Evolutionary conservation across 2,329 filamentous ascomycete species (phyloP).

Genomic region (Phoma sp.): DNA sequence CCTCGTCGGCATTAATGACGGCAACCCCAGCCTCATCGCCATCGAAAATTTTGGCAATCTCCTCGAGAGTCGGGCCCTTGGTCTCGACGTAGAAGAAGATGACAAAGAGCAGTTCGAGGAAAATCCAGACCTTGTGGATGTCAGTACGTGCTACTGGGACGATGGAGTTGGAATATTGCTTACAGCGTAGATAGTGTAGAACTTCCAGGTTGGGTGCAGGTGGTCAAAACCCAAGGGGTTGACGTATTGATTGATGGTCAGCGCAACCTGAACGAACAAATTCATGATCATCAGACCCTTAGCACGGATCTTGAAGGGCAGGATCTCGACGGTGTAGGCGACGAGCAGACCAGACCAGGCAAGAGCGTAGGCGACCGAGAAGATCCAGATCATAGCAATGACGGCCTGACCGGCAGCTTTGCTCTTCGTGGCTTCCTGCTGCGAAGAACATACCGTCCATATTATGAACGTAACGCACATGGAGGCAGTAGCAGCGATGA

Average conservation of each 20-base stretch:
- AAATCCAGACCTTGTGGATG: slow-evolving; percentile 59
- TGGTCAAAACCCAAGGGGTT: slow-evolving; percentile 69
- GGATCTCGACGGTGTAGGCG: slow-evolving; percentile 59
- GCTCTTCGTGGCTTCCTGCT: slow-evolving; percentile 56
- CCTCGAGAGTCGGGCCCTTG: slow-evolving; percentile 72
- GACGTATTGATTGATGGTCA: slow-evolving; percentile 67
- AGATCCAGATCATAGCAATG: slow-evolving; percentile 60
- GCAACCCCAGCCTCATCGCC: slow-evolving; percentile 61
- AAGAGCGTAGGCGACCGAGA: slow-evolving; percentile 60
- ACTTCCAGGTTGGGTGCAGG: slow-evolving; percentile 64
- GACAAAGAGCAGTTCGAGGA: slow-evolving; percentile 66
- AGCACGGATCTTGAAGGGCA: slow-evolving; percentile 58
- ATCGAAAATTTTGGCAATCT: slow-evolving; percentile 74
- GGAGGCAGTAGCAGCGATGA: slow-evolving; percentile 53
- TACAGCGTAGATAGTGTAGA: slow-evolving; percentile 70
- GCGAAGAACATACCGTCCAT: slow-evolving; percentile 53
- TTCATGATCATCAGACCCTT: slow-evolving; percentile 65
- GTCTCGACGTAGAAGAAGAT: slow-evolving; percentile 75
- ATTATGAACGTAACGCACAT: slow-evolving; percentile 46
- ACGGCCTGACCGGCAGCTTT: slow-evolving; percentile 54
- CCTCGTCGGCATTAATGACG: slow-evolving; percentile 33
- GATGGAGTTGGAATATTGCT: slow-evolving; percentile 24
- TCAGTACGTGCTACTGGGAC: slow-evolving; percentile 11
- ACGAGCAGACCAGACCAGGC: slow-evolving; percentile 65
- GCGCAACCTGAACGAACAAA: slow-evolving; percentile 65